phyloP scores from a whole-genome alignment of 73 alveolate genomes.

The Uronychia binucleata region DNA sequence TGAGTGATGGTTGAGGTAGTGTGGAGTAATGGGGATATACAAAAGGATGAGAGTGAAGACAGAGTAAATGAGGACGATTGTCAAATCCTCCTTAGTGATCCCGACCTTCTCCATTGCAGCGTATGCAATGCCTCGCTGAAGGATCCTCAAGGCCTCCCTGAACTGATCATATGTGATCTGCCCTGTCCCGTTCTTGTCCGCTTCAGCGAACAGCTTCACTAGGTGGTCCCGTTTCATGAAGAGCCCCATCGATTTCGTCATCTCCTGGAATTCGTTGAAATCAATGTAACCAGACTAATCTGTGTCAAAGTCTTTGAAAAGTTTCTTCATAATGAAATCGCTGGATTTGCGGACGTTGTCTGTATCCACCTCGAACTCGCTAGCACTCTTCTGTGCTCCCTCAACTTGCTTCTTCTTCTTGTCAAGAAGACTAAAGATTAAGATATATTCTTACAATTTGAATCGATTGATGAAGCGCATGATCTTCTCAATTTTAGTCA shows the following conservation, averaged over 20 bases:
- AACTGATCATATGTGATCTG: background rate
- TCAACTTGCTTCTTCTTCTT: background rate
- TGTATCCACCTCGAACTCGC: background rate
- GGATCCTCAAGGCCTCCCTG: slow-evolving; percentile 1
- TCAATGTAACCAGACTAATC: slow-evolving; percentile 31
- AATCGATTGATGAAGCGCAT: background rate
- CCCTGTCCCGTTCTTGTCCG: slow-evolving; percentile 7
- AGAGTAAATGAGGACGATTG: background rate
- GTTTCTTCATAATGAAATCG: background rate
- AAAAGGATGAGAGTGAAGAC: background rate
- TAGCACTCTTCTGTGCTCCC: background rate
- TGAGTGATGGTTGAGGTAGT: too few relatives aligned
- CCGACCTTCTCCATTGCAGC: slow-evolving; percentile 17
- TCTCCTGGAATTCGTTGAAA: slow-evolving; percentile 25
- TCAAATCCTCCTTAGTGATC: slow-evolving; percentile 14
- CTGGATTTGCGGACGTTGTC: background rate
- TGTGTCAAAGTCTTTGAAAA: slow-evolving; percentile 19
- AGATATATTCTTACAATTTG: background rate
- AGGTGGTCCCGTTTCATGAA: slow-evolving; percentile 8
- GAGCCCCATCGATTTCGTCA: slow-evolving; percentile 24
- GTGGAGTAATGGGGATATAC: too few relatives aligned
- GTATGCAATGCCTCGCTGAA: background rate
- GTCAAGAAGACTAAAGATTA: background rate
- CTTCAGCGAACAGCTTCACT: slow-evolving; percentile 11
- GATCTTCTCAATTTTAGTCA: background rate